phyloP scores from a whole-genome alignment of 2,329 filamentous ascomycete genomes.

The Berkeleyomyces rouxiae region DNA sequence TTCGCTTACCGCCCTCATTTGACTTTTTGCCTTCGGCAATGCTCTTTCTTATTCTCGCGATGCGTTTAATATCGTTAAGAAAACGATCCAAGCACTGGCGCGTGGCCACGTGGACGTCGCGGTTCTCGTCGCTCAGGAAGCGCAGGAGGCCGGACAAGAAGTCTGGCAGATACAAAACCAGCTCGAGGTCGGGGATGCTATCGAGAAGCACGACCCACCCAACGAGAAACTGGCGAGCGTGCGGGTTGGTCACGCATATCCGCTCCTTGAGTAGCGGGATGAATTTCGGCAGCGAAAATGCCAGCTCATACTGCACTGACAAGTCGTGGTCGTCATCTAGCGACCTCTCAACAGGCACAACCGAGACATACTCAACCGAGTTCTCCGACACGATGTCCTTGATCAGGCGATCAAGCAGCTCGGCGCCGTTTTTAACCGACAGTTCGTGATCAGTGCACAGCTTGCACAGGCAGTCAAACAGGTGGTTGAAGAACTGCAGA shows the following conservation, averaged over 20 bases:
- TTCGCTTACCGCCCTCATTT: constrained; percentile 48
- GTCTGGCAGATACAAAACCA: constrained; percentile 81
- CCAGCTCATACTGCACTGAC: constrained; percentile 33
- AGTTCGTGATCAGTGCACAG: constrained; percentile 89
- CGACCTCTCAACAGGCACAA: constrained; percentile 45
- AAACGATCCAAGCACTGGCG: constrained; percentile 82
- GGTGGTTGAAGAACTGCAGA: constrained; percentile 91
- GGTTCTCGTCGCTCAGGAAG: constrained; percentile 80
- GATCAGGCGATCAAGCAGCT: constrained; percentile 81
- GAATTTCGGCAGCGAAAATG: constrained; percentile 80
- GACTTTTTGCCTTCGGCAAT: constrained; percentile 72
- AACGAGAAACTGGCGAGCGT: constrained; percentile 85
- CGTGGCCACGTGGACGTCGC: constrained; percentile 87
- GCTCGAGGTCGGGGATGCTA: constrained; percentile 88
- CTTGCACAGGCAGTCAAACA: constrained; percentile 95
- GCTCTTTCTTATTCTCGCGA: constrained; percentile 80
- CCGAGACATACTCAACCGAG: constrained; percentile 82
- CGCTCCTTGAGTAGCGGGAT: constrained; percentile 87
- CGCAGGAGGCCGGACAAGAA: constrained; percentile 81
- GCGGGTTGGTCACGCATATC: constrained; percentile 87
- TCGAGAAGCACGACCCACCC: constrained; percentile 91
- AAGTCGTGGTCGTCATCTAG: constrained; percentile 31
- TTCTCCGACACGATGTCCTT: constrained; percentile 96
- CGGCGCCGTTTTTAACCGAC: constrained; percentile 94
- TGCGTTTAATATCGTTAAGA: constrained; percentile 82